Conservation (phyloP, 345 rosid species). For the Citropsis articulata region DNA sequence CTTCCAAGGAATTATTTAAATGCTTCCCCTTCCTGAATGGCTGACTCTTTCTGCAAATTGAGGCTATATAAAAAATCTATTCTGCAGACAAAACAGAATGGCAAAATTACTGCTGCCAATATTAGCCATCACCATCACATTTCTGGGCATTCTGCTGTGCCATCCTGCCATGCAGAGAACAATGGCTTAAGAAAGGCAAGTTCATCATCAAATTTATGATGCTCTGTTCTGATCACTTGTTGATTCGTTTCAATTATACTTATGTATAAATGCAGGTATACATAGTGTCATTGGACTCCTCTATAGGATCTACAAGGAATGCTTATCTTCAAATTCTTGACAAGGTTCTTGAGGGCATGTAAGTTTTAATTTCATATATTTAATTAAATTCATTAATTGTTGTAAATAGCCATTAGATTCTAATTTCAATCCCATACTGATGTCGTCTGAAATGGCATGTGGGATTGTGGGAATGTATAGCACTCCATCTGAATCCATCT, state of each 20-base stretch:
- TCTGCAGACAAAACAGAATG: neutral
- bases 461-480: neutral
- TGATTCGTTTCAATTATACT: neutral
- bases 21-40: too few species aligned
- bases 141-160: neutral
- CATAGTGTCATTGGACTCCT: neutral
- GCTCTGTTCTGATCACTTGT: neutral
- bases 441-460: neutral
- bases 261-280: neutral
- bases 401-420: neutral
- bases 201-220: neutral
- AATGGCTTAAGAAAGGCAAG: neutral
- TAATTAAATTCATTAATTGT: neutral
- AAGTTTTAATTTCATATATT: neutral
- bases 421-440: neutral
- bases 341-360: neutral
- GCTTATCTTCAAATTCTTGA: neutral
- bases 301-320: neutral
- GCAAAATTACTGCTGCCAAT: neutral
- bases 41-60: too few species aligned
- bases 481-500: constrained; percentile 1
- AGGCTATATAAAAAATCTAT: neutral
- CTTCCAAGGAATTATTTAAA: too few species aligned
- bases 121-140: neutral
- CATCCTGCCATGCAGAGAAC: neutral